These are phyloP conservation scores for Aschersonia sp. DNA, from an alignment of 2,329 filamentous ascomycete genomes.

Conservation along the genomic window DNA sequence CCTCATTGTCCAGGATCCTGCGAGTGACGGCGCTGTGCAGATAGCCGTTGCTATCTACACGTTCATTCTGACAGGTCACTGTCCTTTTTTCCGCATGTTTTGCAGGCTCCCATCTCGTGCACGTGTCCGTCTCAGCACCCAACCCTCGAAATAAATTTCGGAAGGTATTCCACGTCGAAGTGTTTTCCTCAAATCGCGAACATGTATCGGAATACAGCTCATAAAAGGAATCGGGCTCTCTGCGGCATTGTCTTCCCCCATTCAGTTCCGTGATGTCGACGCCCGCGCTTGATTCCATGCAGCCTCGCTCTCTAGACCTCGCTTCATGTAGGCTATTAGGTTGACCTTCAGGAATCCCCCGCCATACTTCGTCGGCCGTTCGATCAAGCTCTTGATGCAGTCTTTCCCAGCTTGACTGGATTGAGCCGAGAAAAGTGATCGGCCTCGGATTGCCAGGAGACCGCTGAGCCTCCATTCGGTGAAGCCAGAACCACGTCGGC, in stretches of 20 bases:
- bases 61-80: constrained; percentile 21
- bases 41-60: constrained; percentile 27
- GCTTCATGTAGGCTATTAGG: constrained; percentile 6
- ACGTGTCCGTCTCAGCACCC: constrained; percentile 12
- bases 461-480: constrained; percentile 20
- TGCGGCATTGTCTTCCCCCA: neutral
- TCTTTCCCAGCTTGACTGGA: constrained; percentile 11
- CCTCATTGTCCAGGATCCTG: constrained; percentile 24
- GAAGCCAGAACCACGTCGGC: constrained; percentile 26
- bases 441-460: constrained; percentile 19
- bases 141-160: constrained; percentile 10
- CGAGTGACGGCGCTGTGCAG: constrained; percentile 25
- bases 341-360: constrained; percentile 5
- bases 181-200: constrained; percentile 20
- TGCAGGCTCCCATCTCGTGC: constrained; percentile 7
- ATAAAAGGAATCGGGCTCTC: constrained; percentile 19
- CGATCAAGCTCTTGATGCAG: constrained; percentile 17
- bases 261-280: no score
- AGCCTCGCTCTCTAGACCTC: constrained; percentile 1
- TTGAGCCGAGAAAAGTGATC: constrained; percentile 5
- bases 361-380: constrained; percentile 14
- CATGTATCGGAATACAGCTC: constrained; percentile 25
- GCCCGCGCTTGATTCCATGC: no score
- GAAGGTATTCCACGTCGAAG: constrained; percentile 26
- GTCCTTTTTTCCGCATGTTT: constrained; percentile 14